Evolutionary conservation across 2,329 filamentous ascomycete genomes (phyloP).

Genomic region (Aschersonia sp.): DNA sequence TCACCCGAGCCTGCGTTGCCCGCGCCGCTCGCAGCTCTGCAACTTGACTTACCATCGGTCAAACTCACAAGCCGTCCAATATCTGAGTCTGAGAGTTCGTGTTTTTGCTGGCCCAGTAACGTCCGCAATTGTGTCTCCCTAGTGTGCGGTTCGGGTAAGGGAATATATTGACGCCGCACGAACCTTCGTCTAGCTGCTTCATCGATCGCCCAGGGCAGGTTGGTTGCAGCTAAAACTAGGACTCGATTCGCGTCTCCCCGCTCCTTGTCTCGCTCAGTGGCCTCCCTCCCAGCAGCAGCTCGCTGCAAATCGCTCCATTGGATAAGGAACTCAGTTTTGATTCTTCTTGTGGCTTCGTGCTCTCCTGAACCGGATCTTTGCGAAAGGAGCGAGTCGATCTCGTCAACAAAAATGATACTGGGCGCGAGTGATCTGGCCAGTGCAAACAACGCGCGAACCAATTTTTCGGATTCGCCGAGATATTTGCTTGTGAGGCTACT

Average conservation of each 20-base stretch:
- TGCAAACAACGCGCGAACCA: constrained; percentile 80
- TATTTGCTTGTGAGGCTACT: constrained; percentile 93
- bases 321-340: constrained; percentile 96
- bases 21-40: too few relatives aligned
- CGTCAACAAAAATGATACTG: constrained; percentile 95
- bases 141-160: constrained; percentile 73
- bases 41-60: constrained; percentile 55
- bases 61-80: constrained; percentile 59
- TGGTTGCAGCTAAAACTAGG: constrained; percentile 86
- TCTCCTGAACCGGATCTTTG: constrained; percentile 71
- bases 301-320: constrained; percentile 92
- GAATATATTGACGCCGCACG: constrained; percentile 89
- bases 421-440: constrained; percentile 82
- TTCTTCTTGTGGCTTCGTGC: constrained; percentile 81
- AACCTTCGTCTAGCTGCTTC: constrained; percentile 86
- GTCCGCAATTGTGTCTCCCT: constrained; percentile 65
- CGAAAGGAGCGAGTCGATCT: constrained; percentile 88
- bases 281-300: constrained; percentile 75
- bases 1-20: too few relatives aligned
- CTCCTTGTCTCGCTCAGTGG: constrained; percentile 48
- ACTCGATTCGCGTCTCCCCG: constrained; percentile 76
- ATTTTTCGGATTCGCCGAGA: constrained; percentile 88
- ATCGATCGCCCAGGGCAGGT: constrained; percentile 94
- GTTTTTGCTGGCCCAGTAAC: constrained; percentile 75
- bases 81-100: constrained; percentile 57